Percentiles rank a stretch among this genome's conserved stretches.
Evolutionary conservation across 2,329 filamentous ascomycete genomes (phyloP).

Genomic region (Teratosphaeria viscida): DNA sequence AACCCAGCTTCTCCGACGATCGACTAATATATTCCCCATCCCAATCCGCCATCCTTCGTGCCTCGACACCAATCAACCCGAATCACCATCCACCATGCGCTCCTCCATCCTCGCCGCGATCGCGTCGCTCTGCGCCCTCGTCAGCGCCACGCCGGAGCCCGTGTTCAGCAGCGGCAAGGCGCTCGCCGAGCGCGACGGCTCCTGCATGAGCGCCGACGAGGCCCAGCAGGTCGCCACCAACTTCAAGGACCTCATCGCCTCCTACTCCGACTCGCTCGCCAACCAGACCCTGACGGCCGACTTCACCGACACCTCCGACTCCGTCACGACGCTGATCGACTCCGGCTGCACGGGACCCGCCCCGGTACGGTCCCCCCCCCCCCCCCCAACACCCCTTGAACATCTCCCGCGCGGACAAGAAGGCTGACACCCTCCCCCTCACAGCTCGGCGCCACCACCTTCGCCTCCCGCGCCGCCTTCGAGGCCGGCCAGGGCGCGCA

Average conservation of each 20-base stretch:
- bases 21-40: neutral
- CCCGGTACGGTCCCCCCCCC: slow-evolving; percentile 15
- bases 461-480: slow-evolving; percentile 17
- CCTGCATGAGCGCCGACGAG: slow-evolving; percentile 15
- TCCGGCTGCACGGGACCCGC: slow-evolving; percentile 18
- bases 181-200: neutral
- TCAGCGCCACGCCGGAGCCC: neutral
- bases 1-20: neutral
- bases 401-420: slow-evolving; percentile 1
- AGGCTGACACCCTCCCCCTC: slow-evolving; percentile 17
- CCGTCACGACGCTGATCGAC: slow-evolving; percentile 26
- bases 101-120: slow-evolving; percentile 1
- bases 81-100: neutral
- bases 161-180: slow-evolving; percentile 1
- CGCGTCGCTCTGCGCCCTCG: slow-evolving; percentile 2
- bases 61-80: neutral
- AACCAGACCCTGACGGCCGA: slow-evolving; percentile 16
- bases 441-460: slow-evolving; percentile 20
- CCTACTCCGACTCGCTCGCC: slow-evolving; percentile 21
- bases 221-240: slow-evolving; percentile 16
- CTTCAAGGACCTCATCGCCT: slow-evolving; percentile 23
- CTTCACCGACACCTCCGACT: slow-evolving; percentile 26
- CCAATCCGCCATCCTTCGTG: neutral
- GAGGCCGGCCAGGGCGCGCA: slow-evolving; percentile 21
- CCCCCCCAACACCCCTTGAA: slow-evolving; percentile 15